These are phyloP conservation scores for Lepiota brunneoincarnata DNA, from an alignment of 768 basidiomycete genomes.

Conservation along the genomic window DNA sequence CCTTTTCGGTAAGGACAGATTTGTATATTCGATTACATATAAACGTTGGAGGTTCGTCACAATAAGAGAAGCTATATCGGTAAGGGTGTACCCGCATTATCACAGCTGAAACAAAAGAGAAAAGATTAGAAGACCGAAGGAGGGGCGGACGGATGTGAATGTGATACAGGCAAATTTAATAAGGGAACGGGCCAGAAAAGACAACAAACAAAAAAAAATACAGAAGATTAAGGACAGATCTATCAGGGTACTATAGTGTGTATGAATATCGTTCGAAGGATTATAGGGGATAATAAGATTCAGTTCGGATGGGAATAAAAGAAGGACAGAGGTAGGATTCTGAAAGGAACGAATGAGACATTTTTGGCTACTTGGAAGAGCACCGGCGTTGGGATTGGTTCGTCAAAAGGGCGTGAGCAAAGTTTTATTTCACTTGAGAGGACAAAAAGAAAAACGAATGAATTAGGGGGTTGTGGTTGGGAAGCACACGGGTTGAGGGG, in stretches of 20 bases:
- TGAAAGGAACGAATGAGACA: constrained; percentile 10
- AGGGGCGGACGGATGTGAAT: neutral
- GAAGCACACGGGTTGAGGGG: too few relatives aligned
- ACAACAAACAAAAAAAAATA: constrained; percentile 11
- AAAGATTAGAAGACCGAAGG: constrained; percentile 4
- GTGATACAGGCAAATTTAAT: constrained; percentile 8
- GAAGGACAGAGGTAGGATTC: constrained; percentile 2
- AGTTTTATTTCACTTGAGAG: constrained; percentile 6
- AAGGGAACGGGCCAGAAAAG: too few relatives aligned
- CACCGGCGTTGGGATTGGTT: constrained; percentile 9
- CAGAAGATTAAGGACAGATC: constrained; percentile 1
- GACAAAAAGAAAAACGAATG: constrained; percentile 9
- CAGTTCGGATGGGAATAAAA: neutral
- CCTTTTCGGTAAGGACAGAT: neutral
- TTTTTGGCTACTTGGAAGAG: constrained; percentile 7
- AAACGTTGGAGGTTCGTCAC: constrained; percentile 8
- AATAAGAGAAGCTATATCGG: constrained; percentile 9
- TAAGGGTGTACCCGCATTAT: constrained; percentile 6
- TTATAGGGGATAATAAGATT: constrained; percentile 6
- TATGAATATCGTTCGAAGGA: neutral
- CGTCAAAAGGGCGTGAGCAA: constrained; percentile 11
- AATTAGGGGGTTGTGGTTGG: too few relatives aligned
- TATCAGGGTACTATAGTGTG: neutral
- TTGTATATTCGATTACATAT: constrained; percentile 6
- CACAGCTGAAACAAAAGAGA: constrained; percentile 7